These are phyloP conservation scores for Candida piceae DNA, from an alignment of 805 yeast species.

Conservation along the genomic window DNA sequence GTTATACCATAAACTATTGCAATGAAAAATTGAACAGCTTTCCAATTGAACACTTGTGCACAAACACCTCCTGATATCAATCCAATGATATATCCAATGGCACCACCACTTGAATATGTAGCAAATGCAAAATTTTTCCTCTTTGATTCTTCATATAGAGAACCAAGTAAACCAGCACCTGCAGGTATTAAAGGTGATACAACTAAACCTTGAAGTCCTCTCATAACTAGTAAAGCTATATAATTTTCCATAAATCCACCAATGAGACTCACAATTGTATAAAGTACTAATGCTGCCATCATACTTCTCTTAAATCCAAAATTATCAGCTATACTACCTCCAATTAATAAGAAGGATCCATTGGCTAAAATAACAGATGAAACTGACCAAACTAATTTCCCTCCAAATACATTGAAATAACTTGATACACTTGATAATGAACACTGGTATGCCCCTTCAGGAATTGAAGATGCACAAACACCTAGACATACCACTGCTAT, in stretches of 20 bases:
- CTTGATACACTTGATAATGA: conserved; percentile 28
- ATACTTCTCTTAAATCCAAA: conserved; percentile 33
- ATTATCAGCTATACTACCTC: conserved; percentile 35
- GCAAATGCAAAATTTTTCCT: conserved; percentile 25
- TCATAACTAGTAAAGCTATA: conserved; percentile 29
- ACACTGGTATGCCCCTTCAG: conserved; percentile 30
- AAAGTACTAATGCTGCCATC: conserved; percentile 11
- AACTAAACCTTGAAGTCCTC: conserved; percentile 36
- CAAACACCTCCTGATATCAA: conserved; percentile 3
- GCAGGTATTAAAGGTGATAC: conserved; percentile 36
- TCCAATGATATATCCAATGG: conserved; percentile 29
- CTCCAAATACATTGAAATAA: conserved; percentile 31
- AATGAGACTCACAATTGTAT: conserved; percentile 12
- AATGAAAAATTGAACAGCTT: conserved; percentile 32
- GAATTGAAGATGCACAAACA: conserved; percentile 29
- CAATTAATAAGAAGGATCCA: conserved; percentile 33
- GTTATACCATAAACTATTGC: conserved; percentile 32
- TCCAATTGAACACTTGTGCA: conserved; percentile 23
- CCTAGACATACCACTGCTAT: conserved; percentile 29
- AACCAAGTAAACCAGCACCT: conserved; percentile 37
- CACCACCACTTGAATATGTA: conserved; percentile 31
- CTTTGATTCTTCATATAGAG: conserved; percentile 26
- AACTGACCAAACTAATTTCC: conserved; percentile 35
- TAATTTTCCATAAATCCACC: conserved; percentile 30
- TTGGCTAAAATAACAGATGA: conserved; percentile 31